Base-by-base conservation (phyloP, 805 yeast genomes). In the Sungouiella blattae region DNA sequence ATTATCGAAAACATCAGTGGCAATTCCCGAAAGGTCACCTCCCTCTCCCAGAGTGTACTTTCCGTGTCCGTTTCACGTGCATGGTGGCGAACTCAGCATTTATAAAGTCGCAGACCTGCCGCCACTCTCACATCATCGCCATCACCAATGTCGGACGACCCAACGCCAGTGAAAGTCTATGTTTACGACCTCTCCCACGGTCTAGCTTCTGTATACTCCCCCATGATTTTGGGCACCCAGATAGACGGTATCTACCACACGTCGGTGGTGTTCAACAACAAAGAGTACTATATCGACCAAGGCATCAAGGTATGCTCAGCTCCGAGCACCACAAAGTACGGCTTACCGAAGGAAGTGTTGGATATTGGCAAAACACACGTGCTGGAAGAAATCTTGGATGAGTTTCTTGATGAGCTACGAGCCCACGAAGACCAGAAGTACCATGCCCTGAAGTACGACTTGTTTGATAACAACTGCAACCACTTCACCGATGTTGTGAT, bases 201-300 rank as follows among this genome's bases (percentile, higher is more conserved):
- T 0, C 52, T 80, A 40, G 87, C 87, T 4, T 62, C 69, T 8
- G 47, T 62, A 14, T 62, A 73, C 45, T 64, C 81, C 4, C 71
- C 64, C 12, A 64, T 66, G 55, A 48, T 80, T 6, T 53, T 80
- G 2, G 87, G 86, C 4, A 49, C 57, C n/a, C 48, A 53, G 6
- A 51, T 77, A 6, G 84, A 80, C 18, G 87, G 86, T 11, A 69
- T 80, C 5, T 82, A 80, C 66, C 87, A 80, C 53, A 80, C 86
- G 1, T 68, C 78, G 2, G 73, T 78, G 1, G 78, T 77, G 8
- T 65, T 73, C 13, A 64, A 68, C 44, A 71, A 67, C n/a, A 62
- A 61, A 33, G 87, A 80, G 47, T 66, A 71, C 43, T 80, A 70
- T 48, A 78, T 75, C 34, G 83, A 81, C 38, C 70, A 69, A 26